Percentiles rank a stretch among this genome's conserved stretches.
Conservation (phyloP, 352 stramenopile species). For the Thraustochytrium striatum region DNA sequence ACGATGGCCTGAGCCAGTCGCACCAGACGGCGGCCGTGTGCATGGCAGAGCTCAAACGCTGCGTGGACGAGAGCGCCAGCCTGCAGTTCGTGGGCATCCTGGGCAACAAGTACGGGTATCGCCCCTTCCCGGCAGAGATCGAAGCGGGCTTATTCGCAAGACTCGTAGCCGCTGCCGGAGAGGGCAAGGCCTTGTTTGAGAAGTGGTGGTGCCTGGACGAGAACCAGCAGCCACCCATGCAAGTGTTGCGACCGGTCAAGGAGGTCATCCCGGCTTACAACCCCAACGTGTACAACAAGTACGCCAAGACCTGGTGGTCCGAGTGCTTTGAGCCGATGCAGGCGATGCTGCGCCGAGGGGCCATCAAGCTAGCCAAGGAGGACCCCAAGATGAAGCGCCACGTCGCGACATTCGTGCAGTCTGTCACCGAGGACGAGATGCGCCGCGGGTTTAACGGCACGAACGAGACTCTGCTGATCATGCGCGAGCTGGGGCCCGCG, state of each 20-base stretch:
- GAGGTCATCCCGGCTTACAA: slow-evolving; percentile 17
- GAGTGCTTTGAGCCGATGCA: slow-evolving; percentile 47
- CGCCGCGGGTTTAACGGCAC: slow-evolving; percentile 14
- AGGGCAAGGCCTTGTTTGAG: background rate
- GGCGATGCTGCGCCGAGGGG: background rate
- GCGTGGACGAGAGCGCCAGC: background rate
- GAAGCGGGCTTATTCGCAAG: slow-evolving; percentile 11
- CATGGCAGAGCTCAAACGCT: background rate
- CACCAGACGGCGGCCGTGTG: slow-evolving; percentile 18
- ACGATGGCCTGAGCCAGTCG: background rate
- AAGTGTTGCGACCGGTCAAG: background rate
- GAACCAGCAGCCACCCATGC: background rate
- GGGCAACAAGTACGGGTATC: slow-evolving; percentile 36
- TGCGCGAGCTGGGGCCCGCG: too few species aligned
- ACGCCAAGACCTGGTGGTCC: background rate
- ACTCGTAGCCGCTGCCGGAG: too few species aligned
- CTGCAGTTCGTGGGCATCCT: slow-evolving; percentile 36
- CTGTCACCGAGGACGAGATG: slow-evolving; percentile 39
- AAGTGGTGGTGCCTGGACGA: slow-evolving; percentile 17
- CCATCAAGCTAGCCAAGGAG: too few species aligned
- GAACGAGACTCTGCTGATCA: too few species aligned
- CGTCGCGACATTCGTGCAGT: background rate
- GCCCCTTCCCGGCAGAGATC: slow-evolving; percentile 35
- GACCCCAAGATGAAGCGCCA: too few species aligned
- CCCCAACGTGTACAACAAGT: slow-evolving; percentile 13